phyloP scores from a whole-genome alignment of 2,329 filamentous ascomycete species.

The Cladosporium austrohemisphaericum region DNA sequence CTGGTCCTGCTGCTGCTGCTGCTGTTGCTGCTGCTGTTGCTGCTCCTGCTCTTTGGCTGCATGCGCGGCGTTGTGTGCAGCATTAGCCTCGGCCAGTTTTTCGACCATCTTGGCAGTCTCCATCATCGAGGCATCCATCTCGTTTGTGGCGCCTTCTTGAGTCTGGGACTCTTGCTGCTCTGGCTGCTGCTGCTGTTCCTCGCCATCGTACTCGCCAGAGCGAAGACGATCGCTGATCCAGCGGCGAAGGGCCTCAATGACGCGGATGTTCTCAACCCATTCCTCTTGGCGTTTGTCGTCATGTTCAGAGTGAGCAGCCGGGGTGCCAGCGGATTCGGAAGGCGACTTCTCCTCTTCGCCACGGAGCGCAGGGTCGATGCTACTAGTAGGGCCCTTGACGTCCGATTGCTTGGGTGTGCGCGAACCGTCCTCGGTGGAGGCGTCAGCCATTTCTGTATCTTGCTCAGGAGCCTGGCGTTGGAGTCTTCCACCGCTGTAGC shows the following conservation, averaged over 20 bases:
- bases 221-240: constrained; percentile 56
- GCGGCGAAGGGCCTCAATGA: constrained; percentile 57
- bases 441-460: constrained; percentile 49
- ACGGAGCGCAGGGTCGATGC: constrained; percentile 37
- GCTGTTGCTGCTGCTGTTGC: neutral
- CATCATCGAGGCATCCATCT: constrained; percentile 16
- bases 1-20: neutral
- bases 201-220: constrained; percentile 48
- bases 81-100: constrained; percentile 21
- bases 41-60: too few relatives aligned
- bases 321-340: constrained; percentile 27
- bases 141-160: constrained; percentile 16
- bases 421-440: constrained; percentile 34
- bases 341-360: constrained; percentile 25
- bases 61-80: constrained; percentile 10
- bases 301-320: constrained; percentile 27
- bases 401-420: constrained; percentile 34
- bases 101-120: constrained; percentile 25
- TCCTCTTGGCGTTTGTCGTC: constrained; percentile 49
- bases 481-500: constrained; percentile 59
- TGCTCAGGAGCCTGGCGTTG: constrained; percentile 50
- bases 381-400: constrained; percentile 28
- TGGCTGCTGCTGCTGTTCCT: constrained; percentile 23
- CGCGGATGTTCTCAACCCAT: constrained; percentile 63
- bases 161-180: constrained; percentile 12